Conservation (phyloP, 148 eudicot genomes). For the Fallopia convolvulus region DNA sequence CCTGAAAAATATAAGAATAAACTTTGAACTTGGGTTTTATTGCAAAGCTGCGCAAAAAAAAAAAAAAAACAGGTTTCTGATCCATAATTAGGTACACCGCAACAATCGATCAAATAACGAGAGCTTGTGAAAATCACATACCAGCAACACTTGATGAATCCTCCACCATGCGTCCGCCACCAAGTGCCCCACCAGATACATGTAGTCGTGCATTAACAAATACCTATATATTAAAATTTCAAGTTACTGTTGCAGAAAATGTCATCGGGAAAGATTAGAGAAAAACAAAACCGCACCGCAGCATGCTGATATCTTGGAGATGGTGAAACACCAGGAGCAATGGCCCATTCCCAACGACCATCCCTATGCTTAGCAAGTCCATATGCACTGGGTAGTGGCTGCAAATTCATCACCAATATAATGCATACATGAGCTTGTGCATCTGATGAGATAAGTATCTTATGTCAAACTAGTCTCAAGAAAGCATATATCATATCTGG, state of each 20-base stretch:
- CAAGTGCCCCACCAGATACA: constrained; percentile 90
- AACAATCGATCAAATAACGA: not conserved
- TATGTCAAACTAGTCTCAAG: not conserved
- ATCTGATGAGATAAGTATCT: not conserved
- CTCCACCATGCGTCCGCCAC: constrained; percentile 91
- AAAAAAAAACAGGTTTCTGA: not conserved
- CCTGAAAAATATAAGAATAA: not conserved
- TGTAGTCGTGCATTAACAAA: constrained; percentile 86
- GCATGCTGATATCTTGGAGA: constrained; percentile 99
- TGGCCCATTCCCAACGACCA: constrained; percentile 99
- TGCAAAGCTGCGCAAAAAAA: not conserved
- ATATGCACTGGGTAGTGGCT: constrained; percentile 96
- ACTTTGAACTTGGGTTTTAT: not conserved
- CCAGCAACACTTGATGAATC: constrained; percentile 86
- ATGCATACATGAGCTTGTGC: not conserved
- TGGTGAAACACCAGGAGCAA: constrained; percentile 99
- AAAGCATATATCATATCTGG: not conserved
- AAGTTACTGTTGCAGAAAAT: not conserved
- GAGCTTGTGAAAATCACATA: constrained; percentile 14
- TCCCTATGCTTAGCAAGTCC: constrained; percentile 99
- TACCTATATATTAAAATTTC: constrained; percentile 32
- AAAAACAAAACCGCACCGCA: constrained; percentile 51
- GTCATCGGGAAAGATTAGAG: not conserved
- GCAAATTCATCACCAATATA: constrained; percentile 14
- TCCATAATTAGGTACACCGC: not conserved